Evolutionary conservation across 176 grass and related monocot species (phyloP).

Genomic region (Carex parvula): DNA sequence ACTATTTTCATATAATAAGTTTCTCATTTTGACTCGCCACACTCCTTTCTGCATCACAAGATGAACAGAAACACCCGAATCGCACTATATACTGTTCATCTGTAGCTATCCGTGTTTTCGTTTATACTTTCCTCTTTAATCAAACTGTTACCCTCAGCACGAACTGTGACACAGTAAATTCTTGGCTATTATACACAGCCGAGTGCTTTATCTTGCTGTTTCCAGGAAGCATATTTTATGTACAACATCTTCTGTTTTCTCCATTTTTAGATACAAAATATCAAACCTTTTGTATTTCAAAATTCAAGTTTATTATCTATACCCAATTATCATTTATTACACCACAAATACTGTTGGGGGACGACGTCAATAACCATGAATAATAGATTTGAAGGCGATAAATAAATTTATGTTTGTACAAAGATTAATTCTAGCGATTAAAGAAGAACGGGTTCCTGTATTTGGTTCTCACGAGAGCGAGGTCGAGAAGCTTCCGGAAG

Average conservation of each 20-base stretch:
- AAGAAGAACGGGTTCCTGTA: constrained; percentile 19
- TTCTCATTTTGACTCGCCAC: too few relatives aligned
- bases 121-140: too few relatives aligned
- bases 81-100: too few relatives aligned
- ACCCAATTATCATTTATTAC: not conserved
- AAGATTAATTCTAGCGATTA: not conserved
- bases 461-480: constrained; percentile 53
- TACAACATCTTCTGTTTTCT: not conserved
- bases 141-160: too few relatives aligned
- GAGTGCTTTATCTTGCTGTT: not conserved
- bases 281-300: not conserved
- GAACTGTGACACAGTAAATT: too few relatives aligned
- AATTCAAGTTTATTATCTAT: not conserved
- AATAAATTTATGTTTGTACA: not conserved
- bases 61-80: too few relatives aligned
- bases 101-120: too few relatives aligned
- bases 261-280: not conserved
- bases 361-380: not conserved
- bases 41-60: too few relatives aligned
- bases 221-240: not conserved
- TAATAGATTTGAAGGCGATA: not conserved
- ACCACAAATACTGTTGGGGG: not conserved
- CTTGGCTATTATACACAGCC: too few relatives aligned
- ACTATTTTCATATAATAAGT: too few relatives aligned
- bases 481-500: constrained; percentile 68